Evolutionary conservation across 306 rosid species (phyloP), one percentile per base, ranked within the genome.

Genomic region (Abrus precatorius): DNA sequence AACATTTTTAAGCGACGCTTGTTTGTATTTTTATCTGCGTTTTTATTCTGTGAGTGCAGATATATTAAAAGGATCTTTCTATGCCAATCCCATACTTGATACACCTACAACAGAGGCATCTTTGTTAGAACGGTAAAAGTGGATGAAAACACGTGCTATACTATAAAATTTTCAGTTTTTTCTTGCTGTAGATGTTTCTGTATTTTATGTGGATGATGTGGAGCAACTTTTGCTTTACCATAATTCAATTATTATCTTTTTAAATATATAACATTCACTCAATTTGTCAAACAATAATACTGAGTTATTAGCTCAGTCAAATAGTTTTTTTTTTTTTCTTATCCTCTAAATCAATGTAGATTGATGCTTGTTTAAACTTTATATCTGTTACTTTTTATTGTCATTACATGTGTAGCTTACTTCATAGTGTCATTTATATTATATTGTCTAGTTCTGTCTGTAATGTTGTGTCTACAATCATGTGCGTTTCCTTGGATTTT

Each of bases 61-160:
- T 88, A 75, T 88, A 79, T 81, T 95, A 76, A 95, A 95, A 86
- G 95, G 99, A 56, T 95, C 97, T 83, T 95, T 87, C 88, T 95
- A 95, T 72, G 99, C 99, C 74, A 93, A 95, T 87, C 97, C 99
- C 53, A 69, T 91, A 80, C 86, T 91, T 54, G 99, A 93, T 83
- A 90, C 7, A 32, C 97, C 97, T 36, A 93, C 99, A 83, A 89
- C 91, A 54, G 97, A 95, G 1, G 79, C 81, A 77, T 89, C 90
- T 73, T 82, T 90, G 85, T 83, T 95, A 82, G 88, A 91, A 74
- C 82, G 99, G 97, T 95, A 84, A 67, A 75, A 62, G 54, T 34
- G 56, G 57, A 65, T 40, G 69, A 61, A 34, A 30, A 32, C 9
- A 9, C 20, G 6, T 44, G 8, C 44, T 60, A 71, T 54, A 33